Percentiles rank a stretch among this genome's conserved stretches.
Conservation (phyloP, 192 early-diverging fungal species). For the Entomortierella lignicola region DNA sequence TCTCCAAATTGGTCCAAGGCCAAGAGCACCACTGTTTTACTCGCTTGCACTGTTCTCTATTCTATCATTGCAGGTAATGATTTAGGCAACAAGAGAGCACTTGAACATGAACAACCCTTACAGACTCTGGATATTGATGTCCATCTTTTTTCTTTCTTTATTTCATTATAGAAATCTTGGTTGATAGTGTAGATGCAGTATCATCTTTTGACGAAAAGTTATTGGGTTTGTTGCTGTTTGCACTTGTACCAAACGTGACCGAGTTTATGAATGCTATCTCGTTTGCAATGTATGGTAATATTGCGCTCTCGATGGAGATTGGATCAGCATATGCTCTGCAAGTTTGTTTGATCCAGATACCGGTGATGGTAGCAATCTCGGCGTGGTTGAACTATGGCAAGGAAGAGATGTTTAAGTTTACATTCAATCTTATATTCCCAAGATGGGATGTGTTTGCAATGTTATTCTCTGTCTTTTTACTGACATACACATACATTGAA, state of each 20-base stretch:
- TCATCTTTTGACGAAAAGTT: slow-evolving; percentile 85
- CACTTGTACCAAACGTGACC: slow-evolving; percentile 92
- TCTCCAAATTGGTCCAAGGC: slow-evolving; percentile 92
- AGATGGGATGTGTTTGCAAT: slow-evolving; percentile 59
- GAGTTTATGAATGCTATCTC: slow-evolving; percentile 96
- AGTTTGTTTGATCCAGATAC: slow-evolving; percentile 95
- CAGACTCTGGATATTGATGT: background rate
- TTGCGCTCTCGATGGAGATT: slow-evolving; percentile 91
- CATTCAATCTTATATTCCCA: slow-evolving; percentile 57
- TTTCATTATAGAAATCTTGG: slow-evolving; percentile 78
- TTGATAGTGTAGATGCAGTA: slow-evolving; percentile 86
- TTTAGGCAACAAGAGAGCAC: background rate
- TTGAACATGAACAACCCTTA: too few relatives aligned
- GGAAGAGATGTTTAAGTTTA: slow-evolving; percentile 33
- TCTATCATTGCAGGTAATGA: slow-evolving; percentile 78
- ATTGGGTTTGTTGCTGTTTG: slow-evolving; percentile 92
- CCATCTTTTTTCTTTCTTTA: background rate
- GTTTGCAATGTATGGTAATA: slow-evolving; percentile 92
- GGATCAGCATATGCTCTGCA: slow-evolving; percentile 96
- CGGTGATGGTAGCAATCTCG: slow-evolving; percentile 89
- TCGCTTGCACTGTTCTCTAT: slow-evolving; percentile 86
- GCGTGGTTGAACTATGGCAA: slow-evolving; percentile 63
- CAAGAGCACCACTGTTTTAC: slow-evolving; percentile 82
- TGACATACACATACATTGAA: slow-evolving; percentile 95
- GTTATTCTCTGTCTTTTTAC: slow-evolving; percentile 71